Evolutionary conservation across 2,329 filamentous ascomycete genomes (phyloP).

Genomic region (Aspergillus vadensis): DNA sequence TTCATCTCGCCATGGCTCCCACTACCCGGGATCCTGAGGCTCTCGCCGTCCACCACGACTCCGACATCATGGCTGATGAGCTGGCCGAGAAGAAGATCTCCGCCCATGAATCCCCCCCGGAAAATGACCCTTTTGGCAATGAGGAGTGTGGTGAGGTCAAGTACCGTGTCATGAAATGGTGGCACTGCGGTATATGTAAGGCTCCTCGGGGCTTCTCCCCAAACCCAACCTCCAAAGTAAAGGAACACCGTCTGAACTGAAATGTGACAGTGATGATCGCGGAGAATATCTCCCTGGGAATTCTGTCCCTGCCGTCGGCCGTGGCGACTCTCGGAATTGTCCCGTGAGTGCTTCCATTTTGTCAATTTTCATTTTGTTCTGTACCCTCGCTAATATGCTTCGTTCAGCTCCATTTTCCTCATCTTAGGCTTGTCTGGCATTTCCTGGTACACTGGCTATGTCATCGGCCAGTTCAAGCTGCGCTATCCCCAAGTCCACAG

Average conservation of each 20-base stretch:
- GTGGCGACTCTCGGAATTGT: constrained; percentile 57
- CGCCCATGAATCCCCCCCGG: constrained; percentile 5
- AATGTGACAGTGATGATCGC: constrained; percentile 56
- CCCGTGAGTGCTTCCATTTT: constrained; percentile 41
- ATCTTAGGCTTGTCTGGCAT: constrained; percentile 57
- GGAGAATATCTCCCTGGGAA: constrained; percentile 60
- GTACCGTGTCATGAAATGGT: constrained; percentile 54
- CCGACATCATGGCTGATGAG: not conserved
- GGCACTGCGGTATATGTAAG: constrained; percentile 44
- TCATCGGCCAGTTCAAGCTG: constrained; percentile 61
- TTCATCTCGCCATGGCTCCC: not conserved
- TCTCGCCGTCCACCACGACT: not conserved
- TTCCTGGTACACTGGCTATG: constrained; percentile 61
- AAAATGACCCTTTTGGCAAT: constrained; percentile 41
- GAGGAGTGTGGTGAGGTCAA: constrained; percentile 47
- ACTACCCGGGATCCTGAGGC: constrained; percentile 1
- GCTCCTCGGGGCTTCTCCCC: too few species aligned
- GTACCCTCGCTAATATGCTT: not conserved
- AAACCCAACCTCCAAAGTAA: too few species aligned
- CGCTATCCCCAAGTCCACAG: constrained; percentile 61
- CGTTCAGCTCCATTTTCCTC: constrained; percentile 52
- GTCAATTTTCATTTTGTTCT: not conserved
- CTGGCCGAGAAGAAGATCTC: constrained; percentile 16
- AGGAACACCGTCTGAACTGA: constrained; percentile 10
- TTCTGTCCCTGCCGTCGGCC: constrained; percentile 58